phyloP scores from a whole-genome alignment of 2,329 filamentous ascomycete species.

The Fusarium pilosicola region DNA sequence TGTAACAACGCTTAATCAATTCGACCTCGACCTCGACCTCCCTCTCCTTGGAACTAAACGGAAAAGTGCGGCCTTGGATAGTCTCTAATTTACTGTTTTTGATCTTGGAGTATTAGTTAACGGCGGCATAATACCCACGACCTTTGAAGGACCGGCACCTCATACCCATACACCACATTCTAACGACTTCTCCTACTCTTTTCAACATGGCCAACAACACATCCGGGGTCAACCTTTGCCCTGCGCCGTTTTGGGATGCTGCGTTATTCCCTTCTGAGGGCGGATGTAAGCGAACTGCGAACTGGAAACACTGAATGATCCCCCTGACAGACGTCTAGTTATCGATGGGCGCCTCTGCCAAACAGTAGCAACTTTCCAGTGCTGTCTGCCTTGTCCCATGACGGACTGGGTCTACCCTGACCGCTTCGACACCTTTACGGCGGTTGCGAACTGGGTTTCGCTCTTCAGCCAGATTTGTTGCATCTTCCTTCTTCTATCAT shows the following conservation, averaged over 20 bases:
- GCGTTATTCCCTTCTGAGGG: constrained; percentile 65
- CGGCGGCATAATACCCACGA: background rate
- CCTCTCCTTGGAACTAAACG: background rate
- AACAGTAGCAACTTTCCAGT: constrained; percentile 63
- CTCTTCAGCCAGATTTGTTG: constrained; percentile 78
- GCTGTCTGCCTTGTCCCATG: constrained; percentile 91
- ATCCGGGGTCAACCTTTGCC: constrained; percentile 64
- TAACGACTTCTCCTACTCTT: background rate
- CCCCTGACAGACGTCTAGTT: constrained; percentile 54
- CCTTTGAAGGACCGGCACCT: constrained; percentile 5
- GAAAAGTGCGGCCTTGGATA: background rate
- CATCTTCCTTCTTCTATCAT: constrained; percentile 81
- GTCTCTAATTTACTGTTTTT: background rate
- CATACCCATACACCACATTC: background rate
- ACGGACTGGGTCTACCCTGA: constrained; percentile 78
- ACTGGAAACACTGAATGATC: background rate
- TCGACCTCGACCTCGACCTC: background rate
- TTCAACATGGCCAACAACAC: constrained; percentile 46
- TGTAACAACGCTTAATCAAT: background rate
- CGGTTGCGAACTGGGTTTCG: constrained; percentile 83
- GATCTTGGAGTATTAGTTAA: background rate
- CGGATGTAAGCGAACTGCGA: constrained; percentile 68
- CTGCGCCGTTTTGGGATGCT: constrained; percentile 75
- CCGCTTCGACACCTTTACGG: constrained; percentile 67
- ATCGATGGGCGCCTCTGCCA: constrained; percentile 65